Percentiles rank a stretch among this genome's conserved stretches.
Conservation (phyloP, 1,284 basidiomycete genomes). For the Tilletia walkeri region DNA sequence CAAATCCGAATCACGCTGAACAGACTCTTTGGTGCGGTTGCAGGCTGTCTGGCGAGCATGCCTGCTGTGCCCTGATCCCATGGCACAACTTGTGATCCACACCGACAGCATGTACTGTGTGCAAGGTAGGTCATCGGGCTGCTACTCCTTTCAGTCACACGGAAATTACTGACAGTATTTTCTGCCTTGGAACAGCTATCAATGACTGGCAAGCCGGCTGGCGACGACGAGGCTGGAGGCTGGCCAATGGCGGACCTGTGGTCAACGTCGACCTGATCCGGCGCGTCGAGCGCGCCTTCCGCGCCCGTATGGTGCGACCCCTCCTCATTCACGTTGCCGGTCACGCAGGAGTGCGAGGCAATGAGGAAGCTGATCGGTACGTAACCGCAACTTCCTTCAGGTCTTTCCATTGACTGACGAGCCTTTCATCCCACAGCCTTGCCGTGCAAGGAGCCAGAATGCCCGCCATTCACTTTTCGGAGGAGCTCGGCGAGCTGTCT, state of each 20-base stretch:
- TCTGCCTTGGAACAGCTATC: slow-evolving; percentile 61
- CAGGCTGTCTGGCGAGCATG: slow-evolving; percentile 74
- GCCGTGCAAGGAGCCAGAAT: slow-evolving; percentile 26
- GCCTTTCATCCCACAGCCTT: background rate
- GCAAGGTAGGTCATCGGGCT: slow-evolving; percentile 38
- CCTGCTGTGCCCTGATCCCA: slow-evolving; percentile 64
- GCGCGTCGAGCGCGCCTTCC: slow-evolving; percentile 57
- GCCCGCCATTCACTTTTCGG: background rate
- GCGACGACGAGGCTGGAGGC: slow-evolving; percentile 63
- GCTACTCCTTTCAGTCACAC: background rate
- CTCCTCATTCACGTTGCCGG: slow-evolving; percentile 69
- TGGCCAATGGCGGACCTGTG: slow-evolving; percentile 61
- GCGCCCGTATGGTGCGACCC: slow-evolving; percentile 21
- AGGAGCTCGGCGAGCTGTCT: slow-evolving; percentile 3
- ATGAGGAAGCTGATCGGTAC: slow-evolving; percentile 70
- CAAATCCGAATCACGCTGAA: no score
- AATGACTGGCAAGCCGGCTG: slow-evolving; percentile 67
- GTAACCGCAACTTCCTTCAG: background rate
- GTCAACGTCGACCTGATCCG: slow-evolving; percentile 69
- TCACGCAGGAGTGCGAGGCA: slow-evolving; percentile 70
- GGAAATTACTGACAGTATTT: background rate
- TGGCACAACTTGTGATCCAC: slow-evolving; percentile 64
- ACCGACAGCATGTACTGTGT: slow-evolving; percentile 76
- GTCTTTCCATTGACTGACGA: no score
- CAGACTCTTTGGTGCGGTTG: no score